Evolutionary conservation across 2,329 filamentous ascomycete species (phyloP).

Genomic region (Aureobasidium lini): DNA sequence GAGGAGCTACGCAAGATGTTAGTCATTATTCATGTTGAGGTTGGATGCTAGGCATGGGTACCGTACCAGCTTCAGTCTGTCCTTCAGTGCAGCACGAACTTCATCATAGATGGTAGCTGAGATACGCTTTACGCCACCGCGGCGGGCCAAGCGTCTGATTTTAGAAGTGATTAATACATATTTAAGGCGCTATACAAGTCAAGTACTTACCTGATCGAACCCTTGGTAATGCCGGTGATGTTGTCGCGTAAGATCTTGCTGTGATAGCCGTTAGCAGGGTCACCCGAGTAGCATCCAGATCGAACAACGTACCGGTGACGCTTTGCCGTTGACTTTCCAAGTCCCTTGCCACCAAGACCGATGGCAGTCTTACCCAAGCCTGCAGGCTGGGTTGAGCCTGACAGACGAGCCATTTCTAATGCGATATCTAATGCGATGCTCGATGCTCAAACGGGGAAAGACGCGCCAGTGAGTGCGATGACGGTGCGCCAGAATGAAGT

Average conservation of each 20-base stretch:
- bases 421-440: not conserved
- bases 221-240: slow-evolving; percentile 12
- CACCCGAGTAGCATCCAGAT: not conserved
- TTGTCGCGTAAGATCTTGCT: slow-evolving; percentile 16
- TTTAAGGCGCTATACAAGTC: not conserved
- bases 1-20: slow-evolving; percentile 15
- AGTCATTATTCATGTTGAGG: not conserved
- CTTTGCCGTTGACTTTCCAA: not conserved
- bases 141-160: slow-evolving; percentile 58
- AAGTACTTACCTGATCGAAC: slow-evolving; percentile 1
- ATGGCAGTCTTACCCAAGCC: not conserved
- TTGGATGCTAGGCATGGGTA: slow-evolving; percentile 35
- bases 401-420: not conserved
- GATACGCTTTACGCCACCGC: slow-evolving; percentile 71
- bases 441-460: not conserved
- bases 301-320: not conserved
- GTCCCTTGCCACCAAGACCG: slow-evolving; percentile 1
- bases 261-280: not conserved
- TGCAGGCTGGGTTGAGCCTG: not conserved
- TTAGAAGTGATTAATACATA: not conserved
- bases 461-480: not conserved
- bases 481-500: not conserved
- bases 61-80: slow-evolving; percentile 49
- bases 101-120: slow-evolving; percentile 58
- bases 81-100: slow-evolving; percentile 44